phyloP scores from a whole-genome alignment of 179 eudicot genomes.

The Amaranthus tricolor region DNA sequence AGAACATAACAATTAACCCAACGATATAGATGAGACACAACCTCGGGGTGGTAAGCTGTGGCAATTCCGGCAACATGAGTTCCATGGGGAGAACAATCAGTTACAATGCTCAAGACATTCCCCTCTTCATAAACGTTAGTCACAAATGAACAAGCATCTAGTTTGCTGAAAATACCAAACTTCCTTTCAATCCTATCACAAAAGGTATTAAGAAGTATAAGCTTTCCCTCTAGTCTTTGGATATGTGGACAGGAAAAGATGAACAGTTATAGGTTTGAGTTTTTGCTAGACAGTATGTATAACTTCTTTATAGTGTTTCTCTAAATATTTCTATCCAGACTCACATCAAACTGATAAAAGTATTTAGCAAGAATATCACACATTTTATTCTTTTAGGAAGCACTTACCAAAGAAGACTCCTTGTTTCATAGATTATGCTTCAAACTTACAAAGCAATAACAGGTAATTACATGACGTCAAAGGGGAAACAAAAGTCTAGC shows the following conservation, averaged over 20 bases:
- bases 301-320: neutral
- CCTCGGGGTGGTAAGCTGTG: slow-evolving; percentile 91
- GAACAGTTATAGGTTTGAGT: neutral
- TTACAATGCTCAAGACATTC: slow-evolving; percentile 84
- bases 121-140: slow-evolving; percentile 89
- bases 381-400: slow-evolving; percentile 1
- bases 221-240: neutral
- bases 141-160: slow-evolving; percentile 89
- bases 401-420: neutral
- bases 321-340: neutral
- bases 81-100: slow-evolving; percentile 97
- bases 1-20: slow-evolving; percentile 3
- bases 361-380: no score
- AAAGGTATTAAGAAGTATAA: neutral
- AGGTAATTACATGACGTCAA: neutral
- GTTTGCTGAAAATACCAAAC: slow-evolving; percentile 83
- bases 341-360: no score
- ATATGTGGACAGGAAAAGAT: neutral
- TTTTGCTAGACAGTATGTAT: neutral
- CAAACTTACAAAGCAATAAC: neutral
- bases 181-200: slow-evolving; percentile 76
- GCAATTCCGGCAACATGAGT: slow-evolving; percentile 99
- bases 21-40: slow-evolving; percentile 25
- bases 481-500: neutral
- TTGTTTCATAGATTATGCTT: neutral